Evolutionary conservation across 2,329 filamentous ascomycete species (phyloP).

Genomic region (Clonostachys solani): DNA sequence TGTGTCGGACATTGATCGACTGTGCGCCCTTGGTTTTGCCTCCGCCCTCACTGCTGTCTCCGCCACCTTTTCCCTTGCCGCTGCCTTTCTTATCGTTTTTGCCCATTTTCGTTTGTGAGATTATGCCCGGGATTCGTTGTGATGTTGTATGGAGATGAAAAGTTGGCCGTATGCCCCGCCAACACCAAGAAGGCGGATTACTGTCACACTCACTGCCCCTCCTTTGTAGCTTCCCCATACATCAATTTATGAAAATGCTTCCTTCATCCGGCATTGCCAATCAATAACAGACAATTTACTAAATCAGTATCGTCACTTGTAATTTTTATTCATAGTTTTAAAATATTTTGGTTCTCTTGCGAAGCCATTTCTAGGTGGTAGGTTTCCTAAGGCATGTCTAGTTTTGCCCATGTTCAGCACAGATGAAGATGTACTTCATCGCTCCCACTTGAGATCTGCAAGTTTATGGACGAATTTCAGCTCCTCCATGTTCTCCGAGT

Average conservation of each 20-base stretch:
- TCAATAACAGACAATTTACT: no score
- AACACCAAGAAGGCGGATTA: no score
- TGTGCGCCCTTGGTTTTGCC: slow-evolving; percentile 52
- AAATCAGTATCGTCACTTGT: no score
- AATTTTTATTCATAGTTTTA: not conserved
- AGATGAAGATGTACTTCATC: not conserved
- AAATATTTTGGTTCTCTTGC: not conserved
- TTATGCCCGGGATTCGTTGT: no score
- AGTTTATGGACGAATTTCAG: not conserved
- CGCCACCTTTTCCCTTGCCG: slow-evolving; percentile 19
- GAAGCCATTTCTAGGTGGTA: not conserved
- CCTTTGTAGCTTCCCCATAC: no score
- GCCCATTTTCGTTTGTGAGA: slow-evolving; percentile 16
- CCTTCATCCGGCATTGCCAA: no score
- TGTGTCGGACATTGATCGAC: slow-evolving; percentile 71
- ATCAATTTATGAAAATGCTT: no score
- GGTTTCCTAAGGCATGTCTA: not conserved
- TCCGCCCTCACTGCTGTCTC: slow-evolving; percentile 19
- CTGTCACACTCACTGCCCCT: no score
- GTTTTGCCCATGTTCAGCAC: not conserved
- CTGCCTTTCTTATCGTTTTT: slow-evolving; percentile 33
- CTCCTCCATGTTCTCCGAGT: not conserved
- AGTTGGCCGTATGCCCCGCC: no score
- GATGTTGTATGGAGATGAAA: no score
- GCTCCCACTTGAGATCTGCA: slow-evolving; percentile 1